phyloP scores from a whole-genome alignment of 441 rosid species.

The Raphanus hybrid region DNA sequence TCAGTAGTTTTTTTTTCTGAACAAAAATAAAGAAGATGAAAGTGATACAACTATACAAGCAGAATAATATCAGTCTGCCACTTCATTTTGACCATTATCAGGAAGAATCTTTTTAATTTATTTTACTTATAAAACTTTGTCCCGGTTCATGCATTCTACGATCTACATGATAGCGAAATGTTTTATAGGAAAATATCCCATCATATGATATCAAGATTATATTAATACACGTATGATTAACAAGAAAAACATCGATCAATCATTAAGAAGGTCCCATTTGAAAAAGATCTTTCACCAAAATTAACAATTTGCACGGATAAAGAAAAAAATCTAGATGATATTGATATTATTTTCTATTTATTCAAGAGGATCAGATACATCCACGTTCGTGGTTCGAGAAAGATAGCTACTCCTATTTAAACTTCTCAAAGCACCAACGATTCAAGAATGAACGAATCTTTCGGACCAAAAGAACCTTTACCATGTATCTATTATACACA shows the following conservation, averaged over 20 bases:
- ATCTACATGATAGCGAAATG: slow-evolving; percentile 16
- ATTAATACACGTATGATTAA: slow-evolving; percentile 20
- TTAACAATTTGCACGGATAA: slow-evolving; percentile 34
- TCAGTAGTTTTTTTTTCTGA: not conserved
- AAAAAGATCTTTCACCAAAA: slow-evolving; percentile 28
- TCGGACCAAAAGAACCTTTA: slow-evolving; percentile 27
- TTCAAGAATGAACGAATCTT: slow-evolving; percentile 39
- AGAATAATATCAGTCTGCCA: slow-evolving; percentile 11
- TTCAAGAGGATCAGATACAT: slow-evolving; percentile 33
- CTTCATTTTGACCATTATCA: slow-evolving; percentile 20
- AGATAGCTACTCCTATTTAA: slow-evolving; percentile 19
- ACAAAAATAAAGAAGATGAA: not conserved
- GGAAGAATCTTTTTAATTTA: not conserved
- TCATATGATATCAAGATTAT: not conserved
- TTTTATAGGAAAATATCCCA: slow-evolving; percentile 4
- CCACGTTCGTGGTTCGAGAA: slow-evolving; percentile 41
- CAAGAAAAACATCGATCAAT: slow-evolving; percentile 27
- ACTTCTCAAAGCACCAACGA: not conserved
- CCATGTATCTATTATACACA: slow-evolving; percentile 23
- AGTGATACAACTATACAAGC: not conserved
- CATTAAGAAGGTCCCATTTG: slow-evolving; percentile 34
- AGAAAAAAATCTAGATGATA: slow-evolving; percentile 7
- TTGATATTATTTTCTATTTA: not conserved
- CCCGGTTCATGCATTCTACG: slow-evolving; percentile 26
- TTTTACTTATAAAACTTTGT: not conserved